Base-by-base conservation (phyloP, 371 early-diverging fungal species). In the Syncephalastrum sp. region DNA sequence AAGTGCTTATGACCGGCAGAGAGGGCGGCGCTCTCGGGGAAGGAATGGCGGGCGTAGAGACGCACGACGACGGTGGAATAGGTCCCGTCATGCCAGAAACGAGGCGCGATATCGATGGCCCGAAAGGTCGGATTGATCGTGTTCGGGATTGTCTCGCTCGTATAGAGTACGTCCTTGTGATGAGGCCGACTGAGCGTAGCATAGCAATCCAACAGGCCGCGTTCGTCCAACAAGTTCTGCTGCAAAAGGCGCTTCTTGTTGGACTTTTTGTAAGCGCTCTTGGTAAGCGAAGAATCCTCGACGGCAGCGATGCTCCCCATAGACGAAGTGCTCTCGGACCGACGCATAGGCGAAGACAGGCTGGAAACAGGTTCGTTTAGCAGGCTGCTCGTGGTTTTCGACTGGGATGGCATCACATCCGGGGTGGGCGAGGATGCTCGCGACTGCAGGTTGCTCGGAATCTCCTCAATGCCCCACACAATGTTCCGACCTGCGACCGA, bases 21-120 rank as follows among this genome's bases (percentile, higher is more conserved):
- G 10, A 60, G 24, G 4, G 57, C 57, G 15, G 72, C 72, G 0
- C 74, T 74, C 21, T 81, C 79, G 0, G 78, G 78, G 25, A 69
- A 60, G 4, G 75, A 63, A 53, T 69, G 70, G 33, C 80, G 64
- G 19, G 73, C 69, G 78, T 80, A 84, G 41, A 84, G 53, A 29
- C 81, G 66, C 38, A 71, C 59, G 4, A 74, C 56, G 0, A 82
- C 44, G 16, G 52, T 47, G 25, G 61, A 70, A 8, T 67, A 68
- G 5, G 69, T 69, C 8, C 62, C 71, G 23, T 69, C 73, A 52
- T 71, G 65, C 69, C 71, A 72, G 16, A 44, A 33, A 42, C 67
- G 52, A 55, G 61, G 57, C 58, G 50, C 0, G 69, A 60, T 19
- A 47, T 71, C 64, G 5, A 71, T 48, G 0, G 66, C 59, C 27